phyloP scores from a whole-genome alignment of 140 eudicot species.

The Cichorium intybus region DNA sequence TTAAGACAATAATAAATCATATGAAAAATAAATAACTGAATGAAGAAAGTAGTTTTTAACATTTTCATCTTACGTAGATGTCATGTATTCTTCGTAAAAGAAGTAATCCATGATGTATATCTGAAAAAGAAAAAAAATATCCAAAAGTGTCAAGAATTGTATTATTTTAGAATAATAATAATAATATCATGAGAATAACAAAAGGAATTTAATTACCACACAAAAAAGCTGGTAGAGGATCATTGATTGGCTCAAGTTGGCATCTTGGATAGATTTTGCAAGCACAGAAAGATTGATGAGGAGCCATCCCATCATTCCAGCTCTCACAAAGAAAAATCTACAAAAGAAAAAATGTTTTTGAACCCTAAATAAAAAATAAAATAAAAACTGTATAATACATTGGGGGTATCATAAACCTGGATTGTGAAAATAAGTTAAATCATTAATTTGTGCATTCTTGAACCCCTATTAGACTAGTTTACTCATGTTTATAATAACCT shows the following conservation, averaged over 20 bases:
- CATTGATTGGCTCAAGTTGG: conserved; percentile 71
- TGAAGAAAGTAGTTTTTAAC: neutral
- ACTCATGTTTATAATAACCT: too few species aligned
- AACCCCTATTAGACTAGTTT: too few species aligned
- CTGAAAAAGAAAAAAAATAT: conserved; percentile 40
- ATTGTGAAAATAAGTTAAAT: conserved; percentile 1
- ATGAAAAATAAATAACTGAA: neutral
- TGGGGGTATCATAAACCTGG: neutral
- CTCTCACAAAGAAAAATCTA: conserved; percentile 97
- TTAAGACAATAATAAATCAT: neutral
- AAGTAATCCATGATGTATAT: conserved; percentile 89
- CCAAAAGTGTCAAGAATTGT: neutral
- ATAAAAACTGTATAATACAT: neutral
- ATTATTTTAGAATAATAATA: conserved; percentile 15
- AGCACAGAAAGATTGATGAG: conserved; percentile 93
- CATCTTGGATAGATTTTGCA: conserved; percentile 62
- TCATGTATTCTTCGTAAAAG: conserved; percentile 93
- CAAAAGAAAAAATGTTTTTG: conserved; percentile 22
- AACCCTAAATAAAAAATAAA: conserved; percentile 4
- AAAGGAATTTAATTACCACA: conserved; percentile 41
- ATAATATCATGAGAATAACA: conserved; percentile 3
- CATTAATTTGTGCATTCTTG: neutral
- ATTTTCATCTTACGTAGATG: conserved; percentile 79
- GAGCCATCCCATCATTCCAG: conserved; percentile 99
- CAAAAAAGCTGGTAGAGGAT: conserved; percentile 91